Base-by-base conservation (phyloP, 371 early-diverging fungal genomes). In the Fennellomyces sp. region DNA sequence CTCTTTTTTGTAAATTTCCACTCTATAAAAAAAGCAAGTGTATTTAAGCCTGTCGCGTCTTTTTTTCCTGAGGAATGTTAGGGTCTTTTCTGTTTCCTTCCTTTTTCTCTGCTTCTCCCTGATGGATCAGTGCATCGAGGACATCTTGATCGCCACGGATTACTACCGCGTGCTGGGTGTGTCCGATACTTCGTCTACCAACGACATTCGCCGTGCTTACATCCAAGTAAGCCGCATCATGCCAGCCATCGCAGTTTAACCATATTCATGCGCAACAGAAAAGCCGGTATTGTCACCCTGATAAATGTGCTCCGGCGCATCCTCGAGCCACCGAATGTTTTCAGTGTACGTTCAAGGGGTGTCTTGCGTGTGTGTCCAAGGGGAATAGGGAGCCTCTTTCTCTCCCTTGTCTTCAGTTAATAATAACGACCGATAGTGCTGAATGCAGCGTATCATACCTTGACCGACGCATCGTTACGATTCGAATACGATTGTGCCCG, bases 251-350 rank as follows among this genome's bases (percentile, higher is more conserved):
- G n/a, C 13, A 50, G 30, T 29, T 30, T 30, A n/a, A 15, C n/a
- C 27, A 50, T 15, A 23, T 35, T 13, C 33, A 52, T 15, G 35
- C 30, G 19, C 33, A 31, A 21, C 61, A 77, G 77, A 66, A 56
- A 61, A 71, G 77, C 51, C 59, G 74, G 58, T 58, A 67, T 6
- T 77, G 77, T 53, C 77, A 77, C 35, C 77, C 77, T 48, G 77
- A 77, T 57, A 73, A 68, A 26, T 77, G 63, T 50, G 61, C 60
- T 7, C 68, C 68, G 12, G 31, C 56, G 2, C 50, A 68, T 28
- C 48, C 63, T 27, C 59, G 61, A 41, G 68, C 68, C 13, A 68
- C 68, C n/a, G 66, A 71, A 52, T 69, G 74, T 36, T 77, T 77
- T 52, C 77, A 77, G 58, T 36, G 77, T 73, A 71, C 56, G 21